Base-by-base conservation (phyloP, 2,329 filamentous ascomycete species). In the Aspergillus tanneri region DNA sequence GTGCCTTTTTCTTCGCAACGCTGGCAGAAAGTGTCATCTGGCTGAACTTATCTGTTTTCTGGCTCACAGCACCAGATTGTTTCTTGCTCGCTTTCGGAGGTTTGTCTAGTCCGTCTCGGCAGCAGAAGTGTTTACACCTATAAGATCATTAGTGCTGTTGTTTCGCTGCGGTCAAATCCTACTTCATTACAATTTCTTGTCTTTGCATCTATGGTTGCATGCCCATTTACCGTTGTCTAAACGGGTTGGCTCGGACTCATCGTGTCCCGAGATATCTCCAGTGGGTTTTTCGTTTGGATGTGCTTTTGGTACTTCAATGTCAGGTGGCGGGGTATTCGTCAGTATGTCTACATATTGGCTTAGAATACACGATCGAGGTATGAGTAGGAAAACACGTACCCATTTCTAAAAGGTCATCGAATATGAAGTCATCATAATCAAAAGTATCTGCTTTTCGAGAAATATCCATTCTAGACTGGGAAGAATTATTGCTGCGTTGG, bases 91-190 rank as follows among this genome's bases (percentile, higher is more conserved):
- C 50, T 63, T 76, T 75, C 35, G 79, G 73, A 49, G 81, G 84
- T 53, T 83, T 88, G 27, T 87, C 82, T 14, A 87, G 62, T 0
- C 88, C 88, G 50, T 88, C 82, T 19, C 78, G 78, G 60, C 88
- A 92, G 59, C 88, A 92, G 27, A 79, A 67, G 59, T 92, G 88
- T 56, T 83, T 87, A 66, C 88, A 91, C 8, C 73, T 76, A 25
- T 47, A 25, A 68, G 12, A n/a, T 16, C 10, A 21, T 35, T 30
- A 52, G 39, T n/a, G n/a, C n/a, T n/a, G n/a, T 24, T 3, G 21
- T 22, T 2, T 25, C 28, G n/a, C n/a, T n/a, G n/a, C n/a, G n/a
- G 25, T 27, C 2, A 42, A 9, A 22, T 3, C 32, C 6, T 16
- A 11, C 10, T 16, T n/a, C 32, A 35, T 47, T 59, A 75, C 71